Base-by-base conservation (phyloP, 2,329 filamentous ascomycete genomes). In the Curvularia verruculosa region DNA sequence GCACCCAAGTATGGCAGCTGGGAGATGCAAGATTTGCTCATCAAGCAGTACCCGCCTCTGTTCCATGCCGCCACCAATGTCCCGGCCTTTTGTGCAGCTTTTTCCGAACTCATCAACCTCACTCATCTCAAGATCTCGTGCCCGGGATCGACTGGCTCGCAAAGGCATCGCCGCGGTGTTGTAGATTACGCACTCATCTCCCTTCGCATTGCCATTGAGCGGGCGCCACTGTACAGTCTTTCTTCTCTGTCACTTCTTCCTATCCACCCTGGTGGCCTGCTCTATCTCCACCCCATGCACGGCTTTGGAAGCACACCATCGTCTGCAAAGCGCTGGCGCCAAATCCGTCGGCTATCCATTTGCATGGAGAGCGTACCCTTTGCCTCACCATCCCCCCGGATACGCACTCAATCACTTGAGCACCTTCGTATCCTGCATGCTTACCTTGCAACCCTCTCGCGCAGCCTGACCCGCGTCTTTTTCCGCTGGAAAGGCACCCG, bases 11-110 rank as follows among this genome's bases (percentile, higher is more conserved):
- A 96, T 74, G 90, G 89, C 65, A 90, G 88, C 73, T 83, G 85
- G 66, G 89, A 91, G 68, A 86, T 95, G 69, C 92, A 88, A 59
- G 89, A 94, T 71, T 84, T 96, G 56, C 82, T 96, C 59, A 90
- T 91, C 13, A 87, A 91, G 72, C 92, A 96, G 77, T 96, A 96
- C 70, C 91, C 91, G 50, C 91, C 92, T 5, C 80, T 96, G 2
- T 96, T 96, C 78, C 92, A 96, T 71, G 90, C 92, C 6, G 90
- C 92, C 7, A 94, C 91, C 59, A 95, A 96, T 71, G 89, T 96
- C 6, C 85, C 90, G 5, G 90, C 90, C 37, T 96, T 96, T 78
- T 87, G 94, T 66, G 83, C 87, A 61, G 90, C 90, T 47, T 82
- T 96, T 71, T 84, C 83, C 34, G 80, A 87, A 60, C 75, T 96